Percentiles rank a stretch among this genome's conserved stretches.
Evolutionary conservation across 345 rosid species (phyloP).

Genomic region (Noccaea bulbosa): DNA sequence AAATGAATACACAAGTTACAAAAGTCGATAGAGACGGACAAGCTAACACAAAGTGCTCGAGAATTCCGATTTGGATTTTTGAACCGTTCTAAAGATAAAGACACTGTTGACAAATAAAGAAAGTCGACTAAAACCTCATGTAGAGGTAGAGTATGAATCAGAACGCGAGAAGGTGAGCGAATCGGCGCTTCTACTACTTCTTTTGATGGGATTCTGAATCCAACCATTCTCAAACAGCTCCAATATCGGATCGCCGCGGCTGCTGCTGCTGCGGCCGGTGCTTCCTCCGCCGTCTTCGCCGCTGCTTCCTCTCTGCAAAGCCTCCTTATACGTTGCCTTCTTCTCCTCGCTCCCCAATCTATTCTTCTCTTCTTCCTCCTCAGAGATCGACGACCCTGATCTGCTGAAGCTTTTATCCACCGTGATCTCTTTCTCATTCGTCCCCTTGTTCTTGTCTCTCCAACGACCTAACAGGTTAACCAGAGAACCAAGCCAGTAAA

Average conservation of each 20-base stretch:
- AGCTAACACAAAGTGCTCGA: no score
- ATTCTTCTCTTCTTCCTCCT: constrained; percentile 8
- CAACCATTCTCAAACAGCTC: constrained; percentile 62
- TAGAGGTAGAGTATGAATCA: constrained; percentile 23
- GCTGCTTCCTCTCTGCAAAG: constrained; percentile 50
- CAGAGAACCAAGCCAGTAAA: constrained; percentile 53
- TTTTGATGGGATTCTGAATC: constrained; percentile 48
- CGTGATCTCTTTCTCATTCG: constrained; percentile 59
- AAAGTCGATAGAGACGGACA: no score
- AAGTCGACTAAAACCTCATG: background rate
- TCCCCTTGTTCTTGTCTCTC: constrained; percentile 45
- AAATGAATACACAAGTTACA: no score
- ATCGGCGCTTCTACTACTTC: constrained; percentile 32
- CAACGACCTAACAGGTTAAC: constrained; percentile 32
- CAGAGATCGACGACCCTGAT: constrained; percentile 38
- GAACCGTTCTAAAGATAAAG: no score
- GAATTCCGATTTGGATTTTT: no score
- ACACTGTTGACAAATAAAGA: background rate
- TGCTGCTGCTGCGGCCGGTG: background rate
- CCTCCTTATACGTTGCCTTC: constrained; percentile 57
- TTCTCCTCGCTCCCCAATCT: background rate
- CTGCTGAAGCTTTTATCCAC: constrained; percentile 47
- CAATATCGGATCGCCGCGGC: constrained; percentile 48
- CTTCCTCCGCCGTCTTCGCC: constrained; percentile 42
- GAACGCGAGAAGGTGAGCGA: constrained; percentile 33